Evolutionary conservation across 495 filamentous ascomycete species (phyloP), one percentile per base, ranked within the genome.

Genomic region (Tuber brumale): DNA sequence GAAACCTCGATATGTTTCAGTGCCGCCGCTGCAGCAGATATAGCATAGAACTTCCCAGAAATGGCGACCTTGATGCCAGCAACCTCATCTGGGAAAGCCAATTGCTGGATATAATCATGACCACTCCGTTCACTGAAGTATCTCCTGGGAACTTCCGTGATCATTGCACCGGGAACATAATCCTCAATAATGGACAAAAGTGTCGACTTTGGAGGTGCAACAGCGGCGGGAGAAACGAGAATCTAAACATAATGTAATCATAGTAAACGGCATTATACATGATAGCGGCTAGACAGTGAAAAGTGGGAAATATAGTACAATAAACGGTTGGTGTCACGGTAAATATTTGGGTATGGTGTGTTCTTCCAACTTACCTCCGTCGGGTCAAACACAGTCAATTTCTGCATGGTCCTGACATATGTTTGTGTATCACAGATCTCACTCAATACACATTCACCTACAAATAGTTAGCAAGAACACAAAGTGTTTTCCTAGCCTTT

Each of bases 361-460:
- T 9, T 41, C 19, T 75, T 46, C 51, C 27, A 35, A 72, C 76
- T 57, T 78, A 83, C 81, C 75, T 92, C 88, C 19, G 89, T 90
- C 35, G 93, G 93, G 77, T 94, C 89, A 79, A 91, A 93, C 42
- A 96, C 89, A 72, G 88, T 86, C 73, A 97, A 86, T 84, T 97
- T 96, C 82, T 93, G 92, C 57, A 94, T 85, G 1, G 93, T 95
- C 83, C 89, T 90, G 75, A 91, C 89, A 83, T 95, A 97, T 31
- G 93, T 94, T 83, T 96, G 94, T 71, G 89, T 93, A 81, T 97
- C 93, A 82, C 91, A 93, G 74, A 97, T 94, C 80, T 97, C 94
- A 83, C 93, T 96, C 19, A 98, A 85, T 51, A 95, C 90, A 21
- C 91, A 92, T 83, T 95, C 92, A 45, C 85, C 81, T 83, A 43